Evolutionary conservation across 345 rosid species (phyloP).

Genomic region (Citrus australasica): DNA sequence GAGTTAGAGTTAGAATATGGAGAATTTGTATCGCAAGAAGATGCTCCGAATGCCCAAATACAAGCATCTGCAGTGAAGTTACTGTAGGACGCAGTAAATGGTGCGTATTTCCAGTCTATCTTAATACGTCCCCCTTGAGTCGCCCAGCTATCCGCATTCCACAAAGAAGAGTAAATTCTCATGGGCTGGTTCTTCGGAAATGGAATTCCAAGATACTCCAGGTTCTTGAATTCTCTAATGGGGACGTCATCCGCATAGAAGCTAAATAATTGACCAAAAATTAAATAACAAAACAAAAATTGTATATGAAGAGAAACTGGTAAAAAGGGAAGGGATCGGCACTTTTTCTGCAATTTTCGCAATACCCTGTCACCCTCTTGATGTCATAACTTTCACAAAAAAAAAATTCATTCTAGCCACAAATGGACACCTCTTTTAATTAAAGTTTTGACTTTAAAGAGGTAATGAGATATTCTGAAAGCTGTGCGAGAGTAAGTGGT

Average conservation of each 20-base stretch:
- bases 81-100: conserved; percentile 41
- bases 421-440: too few species aligned
- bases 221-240: conserved; percentile 54
- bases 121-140: conserved; percentile 62
- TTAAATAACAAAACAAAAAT: too few species aligned
- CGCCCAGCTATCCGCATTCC: conserved; percentile 74
- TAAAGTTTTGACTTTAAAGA: too few species aligned
- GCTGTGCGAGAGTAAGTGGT: background rate
- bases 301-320: too few species aligned
- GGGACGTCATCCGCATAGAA: conserved; percentile 48
- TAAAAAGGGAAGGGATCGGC: too few species aligned
- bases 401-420: too few species aligned
- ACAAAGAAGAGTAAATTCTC: conserved; percentile 56
- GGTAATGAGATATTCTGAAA: background rate
- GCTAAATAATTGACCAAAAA: conserved; percentile 15
- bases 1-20: conserved; percentile 3
- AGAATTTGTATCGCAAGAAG: conserved; percentile 24
- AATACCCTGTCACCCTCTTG: too few species aligned
- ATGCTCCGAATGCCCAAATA: conserved; percentile 18
- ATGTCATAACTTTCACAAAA: too few species aligned
- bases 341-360: too few species aligned
- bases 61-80: conserved; percentile 39
- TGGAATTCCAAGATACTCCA: conserved; percentile 38
- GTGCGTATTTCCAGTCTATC: conserved; percentile 51
- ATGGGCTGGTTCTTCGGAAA: conserved; percentile 58